Evolutionary conservation across 805 yeast genomes (phyloP), one percentile per base, ranked within the genome.

Genomic region (Candida saitoana): DNA sequence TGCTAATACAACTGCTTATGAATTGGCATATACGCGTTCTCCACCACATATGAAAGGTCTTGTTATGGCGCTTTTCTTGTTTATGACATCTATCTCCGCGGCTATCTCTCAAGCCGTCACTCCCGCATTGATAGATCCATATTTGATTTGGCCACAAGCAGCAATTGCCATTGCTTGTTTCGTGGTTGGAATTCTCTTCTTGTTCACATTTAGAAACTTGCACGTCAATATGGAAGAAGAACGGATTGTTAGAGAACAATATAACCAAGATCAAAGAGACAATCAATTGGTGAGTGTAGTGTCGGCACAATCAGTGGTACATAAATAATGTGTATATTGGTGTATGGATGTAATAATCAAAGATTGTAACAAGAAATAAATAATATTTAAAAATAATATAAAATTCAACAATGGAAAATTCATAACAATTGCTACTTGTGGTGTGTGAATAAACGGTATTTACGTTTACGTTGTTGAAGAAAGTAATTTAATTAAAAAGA

Each of bases 21-120:
- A 76, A 54, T 59, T 76, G 43, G 80, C 82, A 0, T 77, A 76
- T 55, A 67, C 78, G 2, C 62, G 74, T 52, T 63, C 80, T 5
- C 79, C 81, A 22, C 69, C 63, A 5, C 60, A 66, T 32, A 69
- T 76, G 75, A 71, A 71, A 51, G 74, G 79, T 33, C 61, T 76
- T 44, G 78, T 75, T 12, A 61, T 73, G 63, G 74, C 80, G 15
- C 49, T 66, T 37, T 64, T 63, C 56, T 59, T 66, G 39, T 63
- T 70, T 46, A 69, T 70, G 35, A 62, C 69, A 35, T 76, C 80
- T 3, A 39, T 75, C 44, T 62, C 78, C 3, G 69, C 78, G 16
- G 79, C 79, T 9, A 57, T 75, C 38, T 62, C 70, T 14, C 59
- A 65, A 46, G 73, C 72, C 17, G 49, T 70, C 18, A 65, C 71